A percentile compares a stretch with the other conserved stretches of the same genome.
Evolutionary conservation across 352 stramenopile genomes (phyloP).

Genomic region (Phytophthora palmivora): DNA sequence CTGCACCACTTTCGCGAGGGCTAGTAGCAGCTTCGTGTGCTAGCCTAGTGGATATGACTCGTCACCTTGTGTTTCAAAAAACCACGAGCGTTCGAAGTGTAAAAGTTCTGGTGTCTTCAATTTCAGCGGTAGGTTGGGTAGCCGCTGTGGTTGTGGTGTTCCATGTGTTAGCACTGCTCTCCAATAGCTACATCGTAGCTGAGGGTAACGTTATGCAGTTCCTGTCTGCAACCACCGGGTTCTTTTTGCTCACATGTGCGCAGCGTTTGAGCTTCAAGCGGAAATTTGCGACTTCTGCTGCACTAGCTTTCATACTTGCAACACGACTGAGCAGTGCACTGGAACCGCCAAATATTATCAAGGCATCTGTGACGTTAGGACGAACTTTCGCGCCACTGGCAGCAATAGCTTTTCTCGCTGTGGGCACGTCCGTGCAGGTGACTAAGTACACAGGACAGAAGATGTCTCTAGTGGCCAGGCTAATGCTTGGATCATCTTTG

Average conservation of each 20-base stretch:
- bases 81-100: constrained; percentile 1
- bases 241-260: constrained; percentile 47
- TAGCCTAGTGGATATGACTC: constrained; percentile 28
- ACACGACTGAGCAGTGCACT: constrained; percentile 54
- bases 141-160: constrained; percentile 57
- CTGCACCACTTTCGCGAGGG: constrained; percentile 35
- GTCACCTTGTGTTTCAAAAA: constrained; percentile 6
- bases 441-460: constrained; percentile 15
- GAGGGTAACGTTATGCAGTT: constrained; percentile 79
- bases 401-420: constrained; percentile 27
- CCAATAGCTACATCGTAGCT: constrained; percentile 89
- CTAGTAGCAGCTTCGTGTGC: constrained; percentile 34
- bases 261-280: constrained; percentile 22
- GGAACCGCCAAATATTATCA: constrained; percentile 78
- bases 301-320: constrained; percentile 49
- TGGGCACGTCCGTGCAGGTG: constrained; percentile 19
- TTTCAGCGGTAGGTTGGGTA: constrained; percentile 34
- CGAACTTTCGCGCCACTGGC: constrained; percentile 49
- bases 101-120: constrained; percentile 6
- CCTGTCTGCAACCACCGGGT: constrained; percentile 57
- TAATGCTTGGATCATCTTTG: constrained; percentile 33
- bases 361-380: constrained; percentile 41
- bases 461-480: constrained; percentile 13
- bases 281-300: constrained; percentile 28
- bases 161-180: constrained; percentile 71